Conservation (phyloP, 208 protist genomes). For the Herpetomonas samuelpessoai region DNA sequence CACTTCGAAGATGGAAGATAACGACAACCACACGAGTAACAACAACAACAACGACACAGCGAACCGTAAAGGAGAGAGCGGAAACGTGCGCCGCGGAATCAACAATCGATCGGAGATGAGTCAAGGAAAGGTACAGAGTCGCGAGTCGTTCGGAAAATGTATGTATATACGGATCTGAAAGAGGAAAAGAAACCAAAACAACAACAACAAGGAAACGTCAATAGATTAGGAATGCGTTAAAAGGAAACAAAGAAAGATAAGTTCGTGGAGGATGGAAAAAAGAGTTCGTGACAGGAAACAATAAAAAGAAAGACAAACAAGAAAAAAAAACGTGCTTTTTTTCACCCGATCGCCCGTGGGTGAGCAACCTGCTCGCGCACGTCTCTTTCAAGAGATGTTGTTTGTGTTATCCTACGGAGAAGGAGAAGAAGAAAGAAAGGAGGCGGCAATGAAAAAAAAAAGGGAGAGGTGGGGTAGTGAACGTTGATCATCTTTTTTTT, state of each 20-base stretch:
- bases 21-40: background rate
- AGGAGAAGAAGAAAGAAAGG: constrained; percentile 2
- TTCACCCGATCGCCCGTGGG: too few relatives aligned
- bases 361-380: too few relatives aligned
- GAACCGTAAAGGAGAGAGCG: background rate
- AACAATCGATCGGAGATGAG: background rate
- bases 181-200: too few relatives aligned
- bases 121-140: background rate
- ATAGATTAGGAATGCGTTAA: too few relatives aligned
- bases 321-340: background rate
- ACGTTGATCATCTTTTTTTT: background rate
- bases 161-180: too few relatives aligned
- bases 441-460: background rate
- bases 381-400: background rate
- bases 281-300: constrained; percentile 1
- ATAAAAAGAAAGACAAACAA: constrained; percentile 10
- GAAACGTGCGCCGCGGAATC: background rate
- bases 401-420: background rate
- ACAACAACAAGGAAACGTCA: constrained; percentile 3
- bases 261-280: too few relatives aligned
- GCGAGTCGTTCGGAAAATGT: too few relatives aligned
- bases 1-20: constrained; percentile 5
- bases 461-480: background rate
- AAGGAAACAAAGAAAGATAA: too few relatives aligned
- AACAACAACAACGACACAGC: background rate